Conservation (phyloP, 2,329 filamentous ascomycete genomes). For the Lachnellula hyalina region DNA sequence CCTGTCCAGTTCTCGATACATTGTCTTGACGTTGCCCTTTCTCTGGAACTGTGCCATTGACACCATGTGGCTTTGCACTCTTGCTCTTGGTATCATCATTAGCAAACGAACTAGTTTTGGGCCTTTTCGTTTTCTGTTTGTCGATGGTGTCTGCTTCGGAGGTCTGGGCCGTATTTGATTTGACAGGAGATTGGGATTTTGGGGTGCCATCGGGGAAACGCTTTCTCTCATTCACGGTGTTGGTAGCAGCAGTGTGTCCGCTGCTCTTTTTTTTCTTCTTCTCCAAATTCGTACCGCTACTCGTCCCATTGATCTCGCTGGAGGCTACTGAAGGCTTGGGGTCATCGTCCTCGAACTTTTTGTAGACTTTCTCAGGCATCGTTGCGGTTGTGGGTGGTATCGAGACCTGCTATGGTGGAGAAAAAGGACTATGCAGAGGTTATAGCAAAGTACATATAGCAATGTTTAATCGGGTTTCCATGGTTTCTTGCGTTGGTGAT, state of each 20-base stretch:
- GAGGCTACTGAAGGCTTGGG: slow-evolving; percentile 6
- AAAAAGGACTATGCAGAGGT: not conserved
- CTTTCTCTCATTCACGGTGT: slow-evolving; percentile 7
- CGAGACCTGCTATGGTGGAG: not conserved
- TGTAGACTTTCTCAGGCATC: slow-evolving; percentile 40
- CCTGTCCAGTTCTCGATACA: not conserved
- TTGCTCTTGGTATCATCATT: not conserved
- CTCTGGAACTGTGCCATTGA: not conserved
- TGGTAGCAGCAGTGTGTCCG: not conserved
- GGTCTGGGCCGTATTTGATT: not conserved
- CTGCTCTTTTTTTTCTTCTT: not conserved
- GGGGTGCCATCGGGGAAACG: slow-evolving; percentile 19
- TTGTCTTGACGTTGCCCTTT: not conserved
- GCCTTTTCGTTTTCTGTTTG: slow-evolving; percentile 27
- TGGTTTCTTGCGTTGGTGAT: too few species aligned
- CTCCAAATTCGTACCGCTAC: not conserved
- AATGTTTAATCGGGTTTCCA: too few species aligned
- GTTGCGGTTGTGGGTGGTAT: slow-evolving; percentile 9
- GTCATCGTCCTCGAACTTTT: slow-evolving; percentile 33
- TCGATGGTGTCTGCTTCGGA: not conserved
- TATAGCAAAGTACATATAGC: not conserved
- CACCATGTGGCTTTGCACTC: not conserved
- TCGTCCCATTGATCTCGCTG: not conserved
- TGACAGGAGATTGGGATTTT: slow-evolving; percentile 15
- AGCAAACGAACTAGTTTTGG: slow-evolving; percentile 20